Percentiles rank a stretch among this genome's conserved stretches.
Evolutionary conservation across 192 early-diverging fungal genomes (phyloP).

Genomic region (Geranomyces michiganensis): DNA sequence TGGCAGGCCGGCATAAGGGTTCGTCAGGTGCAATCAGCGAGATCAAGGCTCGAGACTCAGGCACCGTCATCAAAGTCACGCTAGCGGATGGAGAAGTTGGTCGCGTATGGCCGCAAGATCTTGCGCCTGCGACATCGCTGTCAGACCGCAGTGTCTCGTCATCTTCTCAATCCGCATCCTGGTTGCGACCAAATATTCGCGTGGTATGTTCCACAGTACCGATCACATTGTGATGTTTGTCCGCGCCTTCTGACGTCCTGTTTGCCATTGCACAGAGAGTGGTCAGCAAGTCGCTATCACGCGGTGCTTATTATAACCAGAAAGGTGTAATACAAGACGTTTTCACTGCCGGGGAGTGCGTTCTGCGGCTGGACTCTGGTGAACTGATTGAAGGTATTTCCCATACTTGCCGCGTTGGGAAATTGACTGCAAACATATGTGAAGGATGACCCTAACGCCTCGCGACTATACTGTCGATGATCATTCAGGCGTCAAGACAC

Average conservation of each 20-base stretch:
- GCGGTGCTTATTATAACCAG: constrained; percentile 30
- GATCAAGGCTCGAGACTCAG: constrained; percentile 28
- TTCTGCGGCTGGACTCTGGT: constrained; percentile 28
- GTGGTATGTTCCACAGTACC: neutral
- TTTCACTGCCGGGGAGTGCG: constrained; percentile 19
- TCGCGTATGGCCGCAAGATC: constrained; percentile 37
- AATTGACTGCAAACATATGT: too few relatives aligned
- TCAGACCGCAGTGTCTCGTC: neutral
- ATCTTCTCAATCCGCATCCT: constrained; percentile 12
- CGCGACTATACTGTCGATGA: too few relatives aligned
- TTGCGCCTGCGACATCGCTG: neutral
- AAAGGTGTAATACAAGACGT: constrained; percentile 47
- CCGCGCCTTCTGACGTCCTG: neutral
- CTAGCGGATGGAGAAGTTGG: neutral
- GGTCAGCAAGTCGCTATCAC: constrained; percentile 18
- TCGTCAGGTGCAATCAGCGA: constrained; percentile 23
- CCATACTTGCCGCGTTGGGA: too few relatives aligned
- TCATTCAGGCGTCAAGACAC: neutral
- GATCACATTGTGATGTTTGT: neutral
- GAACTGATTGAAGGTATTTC: constrained; percentile 26
- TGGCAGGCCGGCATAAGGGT: constrained; percentile 27
- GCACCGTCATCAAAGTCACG: constrained; percentile 32
- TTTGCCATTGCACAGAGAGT: constrained; percentile 17
- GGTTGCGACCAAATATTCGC: constrained; percentile 38
- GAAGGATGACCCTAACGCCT: too few relatives aligned